Percentiles rank a stretch among this genome's conserved stretches.
Conservation (phyloP, 176 grass and related monocot genomes). For the Hsuehochloa calcarea region DNA sequence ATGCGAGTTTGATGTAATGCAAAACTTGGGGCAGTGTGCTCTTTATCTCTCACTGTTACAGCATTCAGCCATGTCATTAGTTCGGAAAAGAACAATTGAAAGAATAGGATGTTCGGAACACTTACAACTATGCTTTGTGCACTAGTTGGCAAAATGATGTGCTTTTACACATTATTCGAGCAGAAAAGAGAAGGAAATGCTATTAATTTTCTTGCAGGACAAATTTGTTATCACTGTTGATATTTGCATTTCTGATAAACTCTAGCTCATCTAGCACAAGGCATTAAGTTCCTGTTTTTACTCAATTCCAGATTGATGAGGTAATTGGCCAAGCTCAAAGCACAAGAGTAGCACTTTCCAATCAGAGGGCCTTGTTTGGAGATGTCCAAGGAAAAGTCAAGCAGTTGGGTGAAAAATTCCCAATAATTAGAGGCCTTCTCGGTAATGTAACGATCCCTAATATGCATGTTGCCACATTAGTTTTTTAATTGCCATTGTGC, state of each 20-base stretch:
- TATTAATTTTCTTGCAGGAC: neutral
- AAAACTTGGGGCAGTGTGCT: neutral
- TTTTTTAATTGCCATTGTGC: neutral
- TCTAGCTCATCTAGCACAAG: neutral
- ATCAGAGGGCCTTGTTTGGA: constrained; percentile 68
- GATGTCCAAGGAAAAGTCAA: constrained; percentile 96
- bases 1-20: neutral
- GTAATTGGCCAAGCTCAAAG: constrained; percentile 88
- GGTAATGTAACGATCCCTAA: constrained; percentile 45
- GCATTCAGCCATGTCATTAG: neutral
- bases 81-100: neutral
- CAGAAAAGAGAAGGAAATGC: neutral
- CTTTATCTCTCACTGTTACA: neutral
- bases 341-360: constrained; percentile 62
- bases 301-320: constrained; percentile 75
- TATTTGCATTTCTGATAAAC: neutral
- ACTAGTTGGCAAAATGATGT: neutral
- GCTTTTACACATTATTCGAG: neutral
- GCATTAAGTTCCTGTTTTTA: neutral
- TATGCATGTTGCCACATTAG: neutral
- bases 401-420: constrained; percentile 94
- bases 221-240: neutral
- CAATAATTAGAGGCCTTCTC: constrained; percentile 74
- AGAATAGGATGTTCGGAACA: neutral
- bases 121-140: neutral